Percentiles rank a stretch among this genome's conserved stretches.
Conservation (phyloP, 2,329 filamentous ascomycete species). For the Pyricularia grisea region DNA sequence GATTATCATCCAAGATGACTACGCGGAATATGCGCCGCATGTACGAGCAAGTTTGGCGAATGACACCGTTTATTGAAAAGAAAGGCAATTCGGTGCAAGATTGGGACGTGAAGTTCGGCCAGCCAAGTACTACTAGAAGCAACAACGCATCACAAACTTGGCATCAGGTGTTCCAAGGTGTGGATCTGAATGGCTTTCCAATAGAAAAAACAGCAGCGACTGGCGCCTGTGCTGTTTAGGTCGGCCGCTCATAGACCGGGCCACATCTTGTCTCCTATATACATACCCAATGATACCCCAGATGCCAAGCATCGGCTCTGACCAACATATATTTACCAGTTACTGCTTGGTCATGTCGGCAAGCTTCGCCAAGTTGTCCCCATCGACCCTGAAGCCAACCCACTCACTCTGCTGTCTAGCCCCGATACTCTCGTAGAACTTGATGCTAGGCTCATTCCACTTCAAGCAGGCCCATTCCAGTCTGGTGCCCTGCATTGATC, state of each 20-base stretch:
- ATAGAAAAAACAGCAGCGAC: neutral
- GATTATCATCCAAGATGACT: neutral
- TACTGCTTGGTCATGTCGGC: slow-evolving; percentile 29
- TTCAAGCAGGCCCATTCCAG: slow-evolving; percentile 88
- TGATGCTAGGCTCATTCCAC: slow-evolving; percentile 86
- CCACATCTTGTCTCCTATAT: neutral
- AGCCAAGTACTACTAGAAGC: neutral
- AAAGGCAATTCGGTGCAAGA: neutral
- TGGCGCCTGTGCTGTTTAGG: neutral
- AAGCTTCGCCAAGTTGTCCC: slow-evolving; percentile 52
- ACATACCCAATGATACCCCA: neutral
- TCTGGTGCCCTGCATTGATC: slow-evolving; percentile 61
- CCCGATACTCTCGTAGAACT: slow-evolving; percentile 71
- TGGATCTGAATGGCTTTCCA: neutral
- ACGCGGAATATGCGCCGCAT: neutral
- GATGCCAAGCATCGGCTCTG: neutral
- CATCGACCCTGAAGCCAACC: slow-evolving; percentile 67
- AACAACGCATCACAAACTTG: neutral
- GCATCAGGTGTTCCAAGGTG: neutral
- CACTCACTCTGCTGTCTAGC: slow-evolving; percentile 60
- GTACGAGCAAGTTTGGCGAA: slow-evolving; percentile 1
- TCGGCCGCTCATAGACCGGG: neutral
- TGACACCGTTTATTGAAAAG: neutral
- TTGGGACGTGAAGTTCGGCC: neutral
- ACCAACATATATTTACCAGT: neutral